Conservation (phyloP, 1,284 basidiomycete genomes). For the Leccinum colubrinum region DNA sequence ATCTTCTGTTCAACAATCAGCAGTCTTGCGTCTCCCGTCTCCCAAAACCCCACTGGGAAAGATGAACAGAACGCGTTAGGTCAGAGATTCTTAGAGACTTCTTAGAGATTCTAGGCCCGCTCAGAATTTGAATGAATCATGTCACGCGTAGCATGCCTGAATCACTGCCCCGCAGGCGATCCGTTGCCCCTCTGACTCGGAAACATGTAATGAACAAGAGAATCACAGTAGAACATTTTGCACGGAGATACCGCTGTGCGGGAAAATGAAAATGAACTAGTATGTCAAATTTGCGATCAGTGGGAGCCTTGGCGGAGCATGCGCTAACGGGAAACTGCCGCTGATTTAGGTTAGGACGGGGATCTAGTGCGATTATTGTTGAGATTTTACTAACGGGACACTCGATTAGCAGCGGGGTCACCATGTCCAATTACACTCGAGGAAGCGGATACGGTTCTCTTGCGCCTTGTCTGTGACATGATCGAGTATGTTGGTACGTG, state of each 20-base stretch:
- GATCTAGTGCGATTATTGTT: neutral
- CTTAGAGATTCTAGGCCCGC: neutral
- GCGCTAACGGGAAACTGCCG: neutral
- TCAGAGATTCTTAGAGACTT: neutral
- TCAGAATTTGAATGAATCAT: neutral
- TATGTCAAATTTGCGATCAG: neutral
- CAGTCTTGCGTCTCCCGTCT: neutral
- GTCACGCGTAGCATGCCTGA: neutral
- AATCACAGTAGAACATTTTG: neutral
- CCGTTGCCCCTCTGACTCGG: constrained; percentile 9
- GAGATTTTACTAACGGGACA: neutral
- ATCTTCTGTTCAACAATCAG: neutral
- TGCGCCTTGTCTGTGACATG: neutral
- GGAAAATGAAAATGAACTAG: neutral
- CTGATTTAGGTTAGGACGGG: neutral
- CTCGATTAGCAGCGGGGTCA: neutral
- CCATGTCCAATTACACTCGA: neutral
- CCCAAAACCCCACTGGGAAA: neutral
- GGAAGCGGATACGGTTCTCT: neutral
- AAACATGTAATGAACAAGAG: neutral
- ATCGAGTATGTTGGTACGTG: constrained; percentile 1
- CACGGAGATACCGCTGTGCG: neutral
- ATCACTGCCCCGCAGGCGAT: constrained; percentile 12
- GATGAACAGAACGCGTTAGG: neutral
- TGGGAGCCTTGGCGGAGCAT: neutral